Conservation (phyloP, 345 rosid genomes). For the Eucalyptus regnans region DNA sequence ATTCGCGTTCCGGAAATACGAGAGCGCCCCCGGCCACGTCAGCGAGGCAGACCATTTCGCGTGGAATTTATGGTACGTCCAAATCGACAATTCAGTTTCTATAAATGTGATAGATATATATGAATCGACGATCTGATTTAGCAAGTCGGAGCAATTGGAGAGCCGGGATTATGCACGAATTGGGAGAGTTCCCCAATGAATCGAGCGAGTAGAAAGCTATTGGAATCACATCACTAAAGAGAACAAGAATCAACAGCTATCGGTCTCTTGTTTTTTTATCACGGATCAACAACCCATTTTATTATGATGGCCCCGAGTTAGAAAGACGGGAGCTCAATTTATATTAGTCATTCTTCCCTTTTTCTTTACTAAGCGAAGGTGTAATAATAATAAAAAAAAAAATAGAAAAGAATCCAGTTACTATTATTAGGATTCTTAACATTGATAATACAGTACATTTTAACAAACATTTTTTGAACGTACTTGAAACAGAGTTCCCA, state of each 20-base stretch:
- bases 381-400: no score
- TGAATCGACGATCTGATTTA: no score
- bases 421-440: background rate
- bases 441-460: background rate
- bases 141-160: no score
- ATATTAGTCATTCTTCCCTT: accelerated
- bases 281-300: accelerated
- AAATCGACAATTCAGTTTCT: no score
- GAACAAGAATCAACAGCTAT: no score
- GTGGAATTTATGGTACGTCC: no score
- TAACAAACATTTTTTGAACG: background rate
- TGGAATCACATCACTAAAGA: no score
- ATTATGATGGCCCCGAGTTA: background rate
- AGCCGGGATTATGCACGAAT: no score
- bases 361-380: no score
- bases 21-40: background rate
- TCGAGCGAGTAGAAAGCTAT: background rate
- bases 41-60: no score
- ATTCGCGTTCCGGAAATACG: background rate
- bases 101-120: accelerated
- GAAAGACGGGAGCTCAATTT: background rate
- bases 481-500: background rate
- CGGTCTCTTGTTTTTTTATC: no score
- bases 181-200: no score
- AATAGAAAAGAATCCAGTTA: background rate